These are phyloP conservation scores for Aspergillus sergii DNA, from an alignment of 2,329 filamentous ascomycete species.

Conservation along the genomic window DNA sequence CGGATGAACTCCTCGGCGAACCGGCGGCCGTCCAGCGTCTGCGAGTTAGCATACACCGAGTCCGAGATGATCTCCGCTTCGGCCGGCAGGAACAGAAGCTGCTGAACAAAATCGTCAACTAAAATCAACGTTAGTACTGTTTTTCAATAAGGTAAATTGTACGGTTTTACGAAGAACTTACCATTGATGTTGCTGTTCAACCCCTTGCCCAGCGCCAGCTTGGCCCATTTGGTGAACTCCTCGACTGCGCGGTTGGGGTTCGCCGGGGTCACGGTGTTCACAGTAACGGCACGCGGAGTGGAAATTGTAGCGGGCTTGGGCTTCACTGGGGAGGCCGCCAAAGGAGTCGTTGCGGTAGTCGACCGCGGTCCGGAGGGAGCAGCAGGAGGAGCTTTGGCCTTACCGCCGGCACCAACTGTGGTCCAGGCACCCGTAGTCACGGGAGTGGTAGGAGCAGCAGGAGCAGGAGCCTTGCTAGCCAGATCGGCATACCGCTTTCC, in stretches of 20 bases:
- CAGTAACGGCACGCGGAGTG: conserved; percentile 50
- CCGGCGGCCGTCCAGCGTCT: conserved; percentile 87
- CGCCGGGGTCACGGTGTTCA: conserved; percentile 44
- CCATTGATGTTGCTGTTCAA: conserved; percentile 68
- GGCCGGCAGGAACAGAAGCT: conserved; percentile 72
- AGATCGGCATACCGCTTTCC: conserved; percentile 95
- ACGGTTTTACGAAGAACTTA: conserved; percentile 41
- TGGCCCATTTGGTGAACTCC: conserved; percentile 93
- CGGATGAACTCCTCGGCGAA: conserved; percentile 95
- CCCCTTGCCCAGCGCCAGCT: conserved; percentile 75
- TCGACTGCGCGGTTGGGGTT: conserved; percentile 71
- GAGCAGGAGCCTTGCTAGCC: conserved; percentile 72
- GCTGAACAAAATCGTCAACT: conserved; percentile 81
- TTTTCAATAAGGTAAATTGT: conserved; percentile 8
- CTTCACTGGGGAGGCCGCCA: conserved; percentile 45
- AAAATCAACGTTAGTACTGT: conserved; percentile 36
- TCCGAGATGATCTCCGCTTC: conserved; percentile 85
- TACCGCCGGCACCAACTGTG: conserved; percentile 91
- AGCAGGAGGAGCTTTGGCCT: conserved; percentile 71
- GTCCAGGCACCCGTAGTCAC: conserved; percentile 72
- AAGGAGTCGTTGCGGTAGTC: conserved; percentile 46
- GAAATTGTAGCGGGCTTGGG: conserved; percentile 60
- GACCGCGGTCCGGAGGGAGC: conserved; percentile 50
- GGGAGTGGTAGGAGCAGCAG: conserved; percentile 45
- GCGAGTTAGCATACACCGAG: conserved; percentile 81